Base-by-base conservation (phyloP, 73 alveolate genomes). In the Paramecium tetraurelia region DNA sequence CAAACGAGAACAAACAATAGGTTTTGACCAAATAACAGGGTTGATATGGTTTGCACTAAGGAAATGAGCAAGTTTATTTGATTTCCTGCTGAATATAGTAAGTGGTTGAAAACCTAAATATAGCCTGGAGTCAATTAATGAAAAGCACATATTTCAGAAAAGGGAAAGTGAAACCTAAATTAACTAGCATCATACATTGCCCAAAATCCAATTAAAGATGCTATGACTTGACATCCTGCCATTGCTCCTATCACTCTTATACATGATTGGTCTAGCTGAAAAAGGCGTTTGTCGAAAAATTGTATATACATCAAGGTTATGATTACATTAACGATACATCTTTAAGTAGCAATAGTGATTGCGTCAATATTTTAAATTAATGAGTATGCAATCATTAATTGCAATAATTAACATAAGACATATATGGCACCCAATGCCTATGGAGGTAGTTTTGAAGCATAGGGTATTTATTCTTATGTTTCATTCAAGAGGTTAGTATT, bases 141-240 rank as follows among this genome's bases (percentile, higher is more conserved):
- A 36, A 72, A 72, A 35, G 86, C 86, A 72, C 86, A 72, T 40
- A 72, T 36, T 72, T 72, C 86, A 4, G 86, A 72, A 72, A 72
- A 72, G 5, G 86, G 86, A 38, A 72, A 72, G 21, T 53, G 21
- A 53, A 4, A 53, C 69, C 69, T 53, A 53, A n/a, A 53, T 53
- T n/a, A 16, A n/a, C 21, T 16, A 16, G 0, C 3, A 53, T 36
- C 24, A 36, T 33, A 72, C 86, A 72, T 72, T 16, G 86, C 86
- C 57, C 59, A 72, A 16, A 72, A 72, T 36, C 86, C 86, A 4
- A 40, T 36, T 72, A 72, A 36, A 5, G 59, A 36, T 0, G 86
- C 86, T 12, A 72, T 40, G 0, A 72, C 86, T 72, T 72, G 59
- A 16, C 57, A 36, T 35, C 57, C 59, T 16, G 59, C 59, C 59